phyloP scores from a whole-genome alignment of 1,139 yeast genomes.

The Eremothecium sinecaudum region DNA sequence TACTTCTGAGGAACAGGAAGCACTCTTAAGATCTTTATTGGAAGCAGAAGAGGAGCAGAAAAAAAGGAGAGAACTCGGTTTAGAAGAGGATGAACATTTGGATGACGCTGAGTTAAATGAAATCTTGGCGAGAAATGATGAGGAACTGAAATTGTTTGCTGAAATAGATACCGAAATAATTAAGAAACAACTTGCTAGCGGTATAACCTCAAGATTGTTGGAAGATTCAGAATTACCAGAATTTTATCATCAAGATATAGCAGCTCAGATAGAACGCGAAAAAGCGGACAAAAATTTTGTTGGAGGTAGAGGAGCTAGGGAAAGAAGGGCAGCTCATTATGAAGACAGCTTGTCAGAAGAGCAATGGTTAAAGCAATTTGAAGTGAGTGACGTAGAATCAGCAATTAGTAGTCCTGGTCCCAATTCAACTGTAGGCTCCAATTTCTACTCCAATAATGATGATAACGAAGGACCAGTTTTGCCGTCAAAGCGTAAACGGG shows the following conservation, averaged over 20 bases:
- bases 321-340: slow-evolving; percentile 47
- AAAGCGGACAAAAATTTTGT: slow-evolving; percentile 35
- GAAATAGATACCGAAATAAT: slow-evolving; percentile 50
- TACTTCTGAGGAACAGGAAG: slow-evolving; percentile 76
- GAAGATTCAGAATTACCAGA: slow-evolving; percentile 58
- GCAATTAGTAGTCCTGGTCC: slow-evolving; percentile 4
- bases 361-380: slow-evolving; percentile 62
- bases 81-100: slow-evolving; percentile 43
- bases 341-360: slow-evolving; percentile 70
- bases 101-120: slow-evolving; percentile 69
- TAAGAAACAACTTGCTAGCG: slow-evolving; percentile 35
- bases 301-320: slow-evolving; percentile 58
- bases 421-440: slow-evolving; percentile 5
- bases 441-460: slow-evolving; percentile 5
- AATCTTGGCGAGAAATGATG: slow-evolving; percentile 57
- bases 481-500: slow-evolving; percentile 12
- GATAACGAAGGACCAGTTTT: slow-evolving; percentile 15
- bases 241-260: slow-evolving; percentile 58
- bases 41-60: slow-evolving; percentile 63
- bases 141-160: slow-evolving; percentile 46
- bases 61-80: slow-evolving; percentile 35
- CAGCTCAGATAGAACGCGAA: slow-evolving; percentile 40
- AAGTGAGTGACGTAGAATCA: slow-evolving; percentile 31
- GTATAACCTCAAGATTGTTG: slow-evolving; percentile 43
- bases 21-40: slow-evolving; percentile 55